Evolutionary conservation across 352 stramenopile species (phyloP).

Genomic region (Globisporangium solare): DNA sequence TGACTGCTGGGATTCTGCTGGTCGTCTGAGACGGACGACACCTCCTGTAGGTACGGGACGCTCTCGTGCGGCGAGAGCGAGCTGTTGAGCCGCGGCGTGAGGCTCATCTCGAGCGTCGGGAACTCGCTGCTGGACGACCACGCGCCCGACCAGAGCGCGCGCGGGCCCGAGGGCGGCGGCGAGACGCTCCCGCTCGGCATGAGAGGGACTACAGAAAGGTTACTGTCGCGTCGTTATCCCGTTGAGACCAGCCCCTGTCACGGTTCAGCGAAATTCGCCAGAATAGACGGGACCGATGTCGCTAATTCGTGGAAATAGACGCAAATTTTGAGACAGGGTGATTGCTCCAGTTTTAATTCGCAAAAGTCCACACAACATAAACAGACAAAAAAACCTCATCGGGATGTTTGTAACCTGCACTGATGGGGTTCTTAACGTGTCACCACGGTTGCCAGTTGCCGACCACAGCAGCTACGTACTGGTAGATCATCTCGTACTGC

Average conservation of each 20-base stretch:
- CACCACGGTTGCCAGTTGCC: conserved; percentile 50
- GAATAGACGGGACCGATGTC: no score
- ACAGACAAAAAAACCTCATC: neutral
- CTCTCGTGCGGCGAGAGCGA: conserved; percentile 8
- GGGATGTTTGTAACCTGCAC: neutral
- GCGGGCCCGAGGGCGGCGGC: no score
- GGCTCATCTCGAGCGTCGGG: neutral
- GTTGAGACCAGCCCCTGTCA: no score
- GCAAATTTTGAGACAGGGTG: no score
- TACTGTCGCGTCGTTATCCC: no score
- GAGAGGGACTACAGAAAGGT: no score
- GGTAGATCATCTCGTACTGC: conserved; percentile 85
- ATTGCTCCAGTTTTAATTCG: no score
- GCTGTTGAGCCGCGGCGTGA: conserved; percentile 2
- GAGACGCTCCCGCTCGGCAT: neutral
- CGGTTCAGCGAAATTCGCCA: no score
- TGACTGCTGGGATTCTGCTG: neutral
- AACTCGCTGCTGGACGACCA: conserved; percentile 4
- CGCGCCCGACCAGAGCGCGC: neutral
- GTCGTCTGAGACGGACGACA: neutral
- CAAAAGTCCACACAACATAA: no score
- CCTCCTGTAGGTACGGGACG: conserved; percentile 13
- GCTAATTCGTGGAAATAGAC: no score
- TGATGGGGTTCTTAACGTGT: conserved; percentile 4
- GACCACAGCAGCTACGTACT: conserved; percentile 67